Evolutionary conservation across 768 basidiomycete species (phyloP), one percentile per base, ranked within the genome.

Genomic region (Mrakia hoshinonis): DNA sequence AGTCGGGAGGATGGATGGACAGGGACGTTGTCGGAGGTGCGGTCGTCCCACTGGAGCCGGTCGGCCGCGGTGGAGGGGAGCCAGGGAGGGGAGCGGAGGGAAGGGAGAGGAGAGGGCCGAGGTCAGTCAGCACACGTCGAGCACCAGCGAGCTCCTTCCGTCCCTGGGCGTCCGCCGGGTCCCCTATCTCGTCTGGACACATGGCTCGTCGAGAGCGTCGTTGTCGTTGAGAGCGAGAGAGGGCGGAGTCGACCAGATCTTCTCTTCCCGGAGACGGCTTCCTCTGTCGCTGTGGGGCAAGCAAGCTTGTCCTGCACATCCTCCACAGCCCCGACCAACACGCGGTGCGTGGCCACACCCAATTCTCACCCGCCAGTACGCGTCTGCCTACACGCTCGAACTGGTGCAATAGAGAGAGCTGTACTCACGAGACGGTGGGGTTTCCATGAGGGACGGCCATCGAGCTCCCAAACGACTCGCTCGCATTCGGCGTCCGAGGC

Each of bases 1-100:
- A 90, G 78, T 86, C 85, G 79, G 91, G 90, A 38, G 89, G 88
- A 89, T 90, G 87, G 81, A 92, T 83, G 74, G 91, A 87, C 79
- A 91, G 85, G 31, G 76, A 78, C 77, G 82, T 87, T 15, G 72
- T 73, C 81, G 83, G 86, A 75, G 81, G 80, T 65, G 83, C 82
- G 70, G 83, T 81, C 39, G 72, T 73, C 20, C 70, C 70, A 54
- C 70, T 73, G 63, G 15, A 36, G 26, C 20, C 1, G 24, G 31
- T 20, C n/a, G 31, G 34, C 26, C 67, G 46, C 26, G 15, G 43
- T 22, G 4, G 46, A 12, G 64, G 26, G 38, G 52, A 68, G 36
- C 58, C 11, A 22, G 60, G 15, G 15, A 9, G 36, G n/a, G 47
- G 43, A 31, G 39, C 29, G 4, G 60, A 49, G 29, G n/a, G 61